Percentiles rank a stretch among this genome's conserved stretches.
phyloP scores from a whole-genome alignment of 345 rosid species.

The Erysimum cheiranthoides region DNA sequence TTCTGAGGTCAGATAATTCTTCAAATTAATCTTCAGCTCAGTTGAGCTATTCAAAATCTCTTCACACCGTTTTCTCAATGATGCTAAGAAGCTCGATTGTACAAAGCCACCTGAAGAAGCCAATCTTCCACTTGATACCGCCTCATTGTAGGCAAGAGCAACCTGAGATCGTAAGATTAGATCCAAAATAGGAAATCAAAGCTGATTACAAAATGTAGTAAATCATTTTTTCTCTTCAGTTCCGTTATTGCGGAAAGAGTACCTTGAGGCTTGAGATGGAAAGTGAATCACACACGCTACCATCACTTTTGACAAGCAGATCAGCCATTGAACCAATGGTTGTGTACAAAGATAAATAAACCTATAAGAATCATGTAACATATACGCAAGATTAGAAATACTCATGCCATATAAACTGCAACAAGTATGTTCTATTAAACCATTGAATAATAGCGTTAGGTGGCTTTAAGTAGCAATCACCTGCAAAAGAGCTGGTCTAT shows the following conservation, averaged over 20 bases:
- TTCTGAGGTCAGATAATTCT: slow-evolving; percentile 59
- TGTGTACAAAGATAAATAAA: slow-evolving; percentile 82
- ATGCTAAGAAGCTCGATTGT: slow-evolving; percentile 72
- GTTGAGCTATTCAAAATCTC: slow-evolving; percentile 59
- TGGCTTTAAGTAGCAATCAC: slow-evolving; percentile 48
- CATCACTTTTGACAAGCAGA: slow-evolving; percentile 55
- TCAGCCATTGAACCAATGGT: slow-evolving; percentile 74
- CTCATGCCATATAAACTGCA: slow-evolving; percentile 20
- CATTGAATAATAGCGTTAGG: slow-evolving; percentile 2
- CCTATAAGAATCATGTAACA: slow-evolving; percentile 52
- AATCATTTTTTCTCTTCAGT: not conserved
- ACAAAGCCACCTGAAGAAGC: slow-evolving; percentile 68
- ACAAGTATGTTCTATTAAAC: slow-evolving; percentile 3
- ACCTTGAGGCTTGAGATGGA: slow-evolving; percentile 89
- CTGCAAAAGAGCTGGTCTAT: slow-evolving; percentile 95
- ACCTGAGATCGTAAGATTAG: slow-evolving; percentile 54
- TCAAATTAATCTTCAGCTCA: slow-evolving; percentile 50
- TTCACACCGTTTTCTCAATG: slow-evolving; percentile 70
- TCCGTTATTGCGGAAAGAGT: slow-evolving; percentile 2
- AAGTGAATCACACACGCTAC: slow-evolving; percentile 61
- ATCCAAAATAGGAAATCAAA: slow-evolving; percentile 2
- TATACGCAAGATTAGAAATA: slow-evolving; percentile 26
- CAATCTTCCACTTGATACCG: slow-evolving; percentile 71
- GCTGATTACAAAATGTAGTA: slow-evolving; percentile 5
- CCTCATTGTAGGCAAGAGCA: slow-evolving; percentile 79